Conservation (phyloP, 2,329 filamentous ascomycete genomes). For the Scytalidium sp. region DNA sequence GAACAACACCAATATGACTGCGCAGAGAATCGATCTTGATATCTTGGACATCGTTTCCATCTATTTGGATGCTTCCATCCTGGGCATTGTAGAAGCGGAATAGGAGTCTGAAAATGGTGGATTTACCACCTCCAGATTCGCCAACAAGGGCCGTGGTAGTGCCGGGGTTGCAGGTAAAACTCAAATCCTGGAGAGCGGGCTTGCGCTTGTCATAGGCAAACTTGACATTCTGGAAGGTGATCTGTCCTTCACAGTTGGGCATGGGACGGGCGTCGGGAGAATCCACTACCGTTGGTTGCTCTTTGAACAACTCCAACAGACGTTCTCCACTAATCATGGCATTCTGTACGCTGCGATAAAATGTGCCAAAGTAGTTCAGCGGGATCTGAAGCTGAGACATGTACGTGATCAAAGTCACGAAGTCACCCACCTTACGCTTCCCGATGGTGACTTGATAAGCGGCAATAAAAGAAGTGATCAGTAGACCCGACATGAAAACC, state of each 20-base stretch:
- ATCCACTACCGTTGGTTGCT: constrained; percentile 88
- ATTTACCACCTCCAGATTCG: constrained; percentile 95
- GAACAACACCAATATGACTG: constrained; percentile 89
- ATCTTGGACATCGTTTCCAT: constrained; percentile 79
- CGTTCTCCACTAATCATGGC: constrained; percentile 97
- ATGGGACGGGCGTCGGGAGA: constrained; percentile 61
- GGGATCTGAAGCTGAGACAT: constrained; percentile 78
- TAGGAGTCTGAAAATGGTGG: constrained; percentile 90
- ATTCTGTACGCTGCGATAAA: constrained; percentile 93
- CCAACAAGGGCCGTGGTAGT: constrained; percentile 95
- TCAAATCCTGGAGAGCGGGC: constrained; percentile 78
- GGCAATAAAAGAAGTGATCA: constrained; percentile 69
- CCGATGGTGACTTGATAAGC: constrained; percentile 74
- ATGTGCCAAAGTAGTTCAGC: constrained; percentile 87
- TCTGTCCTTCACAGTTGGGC: constrained; percentile 70
- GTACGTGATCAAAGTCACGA: constrained; percentile 72
- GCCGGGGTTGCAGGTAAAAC: constrained; percentile 82
- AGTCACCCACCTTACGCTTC: constrained; percentile 64
- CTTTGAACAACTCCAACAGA: constrained; percentile 93
- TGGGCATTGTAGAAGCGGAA: constrained; percentile 94
- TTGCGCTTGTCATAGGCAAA: constrained; percentile 89
- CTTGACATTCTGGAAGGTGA: constrained; percentile 83
- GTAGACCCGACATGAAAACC: constrained; percentile 74
- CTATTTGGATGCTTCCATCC: constrained; percentile 77
- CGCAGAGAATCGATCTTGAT: constrained; percentile 93